Evolutionary conservation across 1,284 basidiomycete species (phyloP), one percentile per base, ranked within the genome.

Genomic region (Earliella scabrosa): DNA sequence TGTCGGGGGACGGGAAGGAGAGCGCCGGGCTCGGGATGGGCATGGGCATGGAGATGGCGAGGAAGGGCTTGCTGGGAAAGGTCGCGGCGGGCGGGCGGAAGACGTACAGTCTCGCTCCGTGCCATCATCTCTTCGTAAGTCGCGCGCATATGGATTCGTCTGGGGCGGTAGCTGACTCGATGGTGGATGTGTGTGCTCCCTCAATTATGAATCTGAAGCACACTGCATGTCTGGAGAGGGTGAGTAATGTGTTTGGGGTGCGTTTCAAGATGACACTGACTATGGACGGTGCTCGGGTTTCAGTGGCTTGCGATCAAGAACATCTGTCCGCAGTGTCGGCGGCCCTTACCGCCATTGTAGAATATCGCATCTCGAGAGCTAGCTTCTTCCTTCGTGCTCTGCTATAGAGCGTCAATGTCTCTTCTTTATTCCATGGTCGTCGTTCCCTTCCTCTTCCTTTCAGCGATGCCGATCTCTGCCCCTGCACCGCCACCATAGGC

Each of bases 221-320:
- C 68, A 94, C 92, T 0, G 87, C 87, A 34, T 96, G 93, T 75
- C 76, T 96, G 27, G 89, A 92, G 69, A 80, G 81, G 71, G 86
- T 88, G 52, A 49, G 73, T 68, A 8, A 34, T 5, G 4, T 35
- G 2, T 5, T n/a, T 35, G 31, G 20, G 31, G 16, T 11, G 29
- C 18, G 45, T 23, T 24, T 14, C n/a, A n/a, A n/a, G n/a, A n/a
- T n/a, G n/a, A n/a, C n/a, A n/a, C 11, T 41, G 27, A 31, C 29
- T 31, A 31, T n/a, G n/a, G n/a, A n/a, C n/a, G 29, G 29, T 13
- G 29, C 13, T 31, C 29, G n/a, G 7, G 7, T 18, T 51, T 8
- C 69, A 92, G 85, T 96, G 93, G 93, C 81, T 95, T 63, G 88
- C 89, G 38, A 92, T 95, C 74, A 95, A 95, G 90, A 93, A 91